Evolutionary conservation across 2,329 filamentous ascomycete species (phyloP).

Genomic region (Corinectria fuckeliana): DNA sequence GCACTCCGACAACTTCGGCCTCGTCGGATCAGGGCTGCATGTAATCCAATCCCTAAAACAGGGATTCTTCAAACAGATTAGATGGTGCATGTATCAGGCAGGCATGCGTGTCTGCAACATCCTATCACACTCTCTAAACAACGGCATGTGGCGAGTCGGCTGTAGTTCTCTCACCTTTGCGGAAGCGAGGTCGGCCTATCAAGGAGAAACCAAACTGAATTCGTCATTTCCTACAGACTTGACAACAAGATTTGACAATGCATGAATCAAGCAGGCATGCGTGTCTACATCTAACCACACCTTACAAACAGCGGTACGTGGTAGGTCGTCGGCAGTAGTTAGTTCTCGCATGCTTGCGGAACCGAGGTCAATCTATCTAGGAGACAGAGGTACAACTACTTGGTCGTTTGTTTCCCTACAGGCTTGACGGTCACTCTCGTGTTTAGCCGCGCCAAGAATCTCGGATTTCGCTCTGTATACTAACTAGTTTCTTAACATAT

Average conservation of each 20-base stretch:
- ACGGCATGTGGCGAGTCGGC: neutral
- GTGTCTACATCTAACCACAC: too few species aligned
- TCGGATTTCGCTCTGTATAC: neutral
- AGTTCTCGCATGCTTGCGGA: too few species aligned
- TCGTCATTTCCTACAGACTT: neutral
- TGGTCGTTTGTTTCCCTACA: neutral
- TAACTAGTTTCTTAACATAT: neutral
- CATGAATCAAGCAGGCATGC: too few species aligned
- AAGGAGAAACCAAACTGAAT: neutral
- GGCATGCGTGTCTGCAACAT: neutral
- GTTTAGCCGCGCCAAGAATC: neutral
- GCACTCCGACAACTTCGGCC: neutral
- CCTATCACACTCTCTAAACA: neutral
- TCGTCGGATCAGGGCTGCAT: neutral
- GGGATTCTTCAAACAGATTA: neutral
- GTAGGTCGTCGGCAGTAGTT: too few species aligned
- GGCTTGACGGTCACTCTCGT: neutral
- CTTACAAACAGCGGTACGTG: too few species aligned
- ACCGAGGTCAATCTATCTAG: too few species aligned
- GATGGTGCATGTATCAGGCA: neutral
- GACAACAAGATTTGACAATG: too few species aligned
- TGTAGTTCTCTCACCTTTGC: neutral
- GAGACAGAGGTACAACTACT: too few species aligned
- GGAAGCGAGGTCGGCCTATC: neutral
- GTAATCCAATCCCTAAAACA: neutral